Evolutionary conservation across 208 protist species (phyloP).

Genomic region (Wallacemonas sp.): DNA sequence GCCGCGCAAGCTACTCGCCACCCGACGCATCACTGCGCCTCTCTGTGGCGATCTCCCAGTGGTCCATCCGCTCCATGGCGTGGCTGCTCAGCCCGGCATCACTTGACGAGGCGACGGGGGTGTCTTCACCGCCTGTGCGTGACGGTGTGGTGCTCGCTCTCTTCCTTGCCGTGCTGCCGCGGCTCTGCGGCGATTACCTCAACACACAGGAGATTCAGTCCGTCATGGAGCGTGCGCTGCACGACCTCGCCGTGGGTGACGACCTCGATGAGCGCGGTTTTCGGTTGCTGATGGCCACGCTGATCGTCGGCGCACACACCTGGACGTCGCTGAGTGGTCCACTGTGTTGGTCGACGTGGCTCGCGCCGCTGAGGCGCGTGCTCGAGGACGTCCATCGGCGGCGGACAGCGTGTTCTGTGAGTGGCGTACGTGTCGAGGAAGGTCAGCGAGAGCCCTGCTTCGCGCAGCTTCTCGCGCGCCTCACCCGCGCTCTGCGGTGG

Average conservation of each 20-base stretch:
- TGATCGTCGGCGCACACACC: conserved; percentile 14
- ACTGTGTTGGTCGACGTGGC: too few species aligned
- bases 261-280: conserved; percentile 1
- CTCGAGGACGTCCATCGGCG: not conserved
- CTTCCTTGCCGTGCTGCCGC: conserved; percentile 18
- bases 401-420: too few species aligned
- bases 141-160: conserved; percentile 9
- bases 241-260: not conserved
- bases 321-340: too few species aligned
- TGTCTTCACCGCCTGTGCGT: too few species aligned
- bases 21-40: not conserved
- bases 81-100: conserved; percentile 8
- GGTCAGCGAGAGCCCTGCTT: too few species aligned
- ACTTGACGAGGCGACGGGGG: too few species aligned
- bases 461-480: too few species aligned
- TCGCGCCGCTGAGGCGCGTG: not conserved
- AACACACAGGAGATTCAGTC: conserved; percentile 8
- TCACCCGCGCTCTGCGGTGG: too few species aligned
- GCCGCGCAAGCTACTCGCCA: too few species aligned
- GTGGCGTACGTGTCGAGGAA: conserved; percentile 10
- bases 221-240: conserved; percentile 11
- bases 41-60: conserved; percentile 3
- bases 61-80: conserved; percentile 10
- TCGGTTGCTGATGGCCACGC: conserved; percentile 16
- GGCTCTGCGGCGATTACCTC: conserved; percentile 9